Conservation (phyloP, 768 basidiomycete species). For the Amanita muscaria region DNA sequence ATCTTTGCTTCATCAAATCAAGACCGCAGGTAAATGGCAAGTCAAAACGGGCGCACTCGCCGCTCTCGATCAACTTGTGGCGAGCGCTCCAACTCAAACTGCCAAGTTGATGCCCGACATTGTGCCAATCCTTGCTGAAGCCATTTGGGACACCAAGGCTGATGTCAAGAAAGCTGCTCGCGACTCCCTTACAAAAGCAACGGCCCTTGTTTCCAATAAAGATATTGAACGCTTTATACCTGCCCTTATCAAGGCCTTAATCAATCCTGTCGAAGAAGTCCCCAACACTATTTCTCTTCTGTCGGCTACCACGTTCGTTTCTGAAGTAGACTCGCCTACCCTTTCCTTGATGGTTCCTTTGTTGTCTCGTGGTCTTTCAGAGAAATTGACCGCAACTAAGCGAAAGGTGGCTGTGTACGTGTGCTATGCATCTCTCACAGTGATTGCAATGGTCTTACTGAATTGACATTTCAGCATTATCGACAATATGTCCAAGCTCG, state of each 20-base stretch:
- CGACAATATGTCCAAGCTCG: constrained; percentile 98
- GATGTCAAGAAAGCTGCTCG: constrained; percentile 99
- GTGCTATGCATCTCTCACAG: constrained; percentile 10
- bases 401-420: constrained; percentile 94
- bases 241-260: constrained; percentile 93
- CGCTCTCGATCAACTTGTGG: constrained; percentile 81
- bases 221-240: constrained; percentile 96
- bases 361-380: constrained; percentile 83
- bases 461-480: constrained; percentile 51
- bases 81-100: constrained; percentile 71
- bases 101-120: constrained; percentile 91
- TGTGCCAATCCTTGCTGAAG: constrained; percentile 88
- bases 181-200: constrained; percentile 88
- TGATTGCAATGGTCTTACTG: constrained; percentile 11
- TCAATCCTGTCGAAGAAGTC: constrained; percentile 99
- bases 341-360: constrained; percentile 98
- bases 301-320: constrained; percentile 98
- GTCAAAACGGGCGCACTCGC: constrained; percentile 83
- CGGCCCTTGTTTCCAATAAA: constrained; percentile 95
- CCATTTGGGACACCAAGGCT: constrained; percentile 98
- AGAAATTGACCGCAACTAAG: constrained; percentile 94
- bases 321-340: constrained; percentile 95
- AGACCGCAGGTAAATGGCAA: constrained; percentile 96
- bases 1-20: constrained; percentile 84
- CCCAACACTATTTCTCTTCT: constrained; percentile 91